These are phyloP conservation scores for Jimgerdemannia flammicorona DNA, from an alignment of 192 early-diverging fungal genomes.

Conservation along the genomic window DNA sequence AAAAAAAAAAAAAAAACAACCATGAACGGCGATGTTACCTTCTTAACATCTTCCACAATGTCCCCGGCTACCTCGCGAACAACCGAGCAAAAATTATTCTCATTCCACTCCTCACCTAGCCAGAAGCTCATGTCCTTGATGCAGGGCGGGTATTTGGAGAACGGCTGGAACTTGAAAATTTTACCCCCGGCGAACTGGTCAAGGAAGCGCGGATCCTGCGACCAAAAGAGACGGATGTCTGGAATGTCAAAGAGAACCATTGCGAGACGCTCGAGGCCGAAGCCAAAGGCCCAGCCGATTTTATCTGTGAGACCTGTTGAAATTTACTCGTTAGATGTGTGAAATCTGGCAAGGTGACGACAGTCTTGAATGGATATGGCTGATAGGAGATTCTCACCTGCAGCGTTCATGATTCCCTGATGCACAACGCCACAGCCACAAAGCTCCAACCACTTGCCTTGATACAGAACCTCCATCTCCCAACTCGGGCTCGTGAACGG, in stretches of 20 bases:
- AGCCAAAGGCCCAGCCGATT: conserved; percentile 98
- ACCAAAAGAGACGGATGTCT: conserved; percentile 98
- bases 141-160: conserved; percentile 88
- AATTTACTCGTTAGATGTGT: neutral
- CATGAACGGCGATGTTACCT: conserved; percentile 46
- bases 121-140: conserved; percentile 97
- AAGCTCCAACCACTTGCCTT: conserved; percentile 93
- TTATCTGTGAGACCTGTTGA: conserved; percentile 56
- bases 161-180: conserved; percentile 77
- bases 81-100: conserved; percentile 92
- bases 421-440: conserved; percentile 90
- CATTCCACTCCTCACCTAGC: conserved; percentile 67
- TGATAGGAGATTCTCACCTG: conserved; percentile 35
- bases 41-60: conserved; percentile 81
- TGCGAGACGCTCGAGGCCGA: conserved; percentile 92
- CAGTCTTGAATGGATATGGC: neutral
- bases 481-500: conserved; percentile 96
- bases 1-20: too few relatives aligned
- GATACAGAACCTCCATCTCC: conserved; percentile 95
- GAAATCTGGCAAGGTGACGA: too few relatives aligned
- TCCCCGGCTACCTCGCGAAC: conserved; percentile 92
- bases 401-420: conserved; percentile 74
- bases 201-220: conserved; percentile 79
- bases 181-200: conserved; percentile 70
- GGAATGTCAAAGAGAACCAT: conserved; percentile 95